phyloP scores from a whole-genome alignment of 352 stramenopile genomes.

The Globisporangium alternatum region DNA sequence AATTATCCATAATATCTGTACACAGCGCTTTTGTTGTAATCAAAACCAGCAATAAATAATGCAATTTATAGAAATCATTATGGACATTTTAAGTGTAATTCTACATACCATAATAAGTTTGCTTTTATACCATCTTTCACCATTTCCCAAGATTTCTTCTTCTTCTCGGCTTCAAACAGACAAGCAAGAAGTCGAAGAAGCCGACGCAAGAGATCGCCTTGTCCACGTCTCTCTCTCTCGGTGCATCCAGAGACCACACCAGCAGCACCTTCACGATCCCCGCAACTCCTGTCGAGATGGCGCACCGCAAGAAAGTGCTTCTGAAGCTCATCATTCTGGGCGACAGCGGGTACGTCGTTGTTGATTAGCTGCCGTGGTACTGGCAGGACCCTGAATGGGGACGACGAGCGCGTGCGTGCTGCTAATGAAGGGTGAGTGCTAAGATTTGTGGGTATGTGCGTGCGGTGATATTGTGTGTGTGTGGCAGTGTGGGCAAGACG shows the following conservation, averaged over 20 bases:
- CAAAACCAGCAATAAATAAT: no score
- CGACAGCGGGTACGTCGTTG: conserved; percentile 91
- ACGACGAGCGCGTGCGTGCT: not conserved
- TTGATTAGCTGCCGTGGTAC: not conserved
- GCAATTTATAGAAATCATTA: no score
- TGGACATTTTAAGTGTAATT: no score
- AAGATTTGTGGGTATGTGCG: not conserved
- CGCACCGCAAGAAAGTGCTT: conserved; percentile 94
- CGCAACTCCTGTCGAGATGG: conserved; percentile 32
- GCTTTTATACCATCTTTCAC: no score
- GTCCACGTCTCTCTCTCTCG: conserved; percentile 3
- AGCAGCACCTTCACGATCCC: not conserved
- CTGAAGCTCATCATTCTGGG: conserved; percentile 98
- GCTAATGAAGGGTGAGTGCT: not conserved
- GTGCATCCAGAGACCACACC: not conserved
- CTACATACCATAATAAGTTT: no score
- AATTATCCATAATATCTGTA: no score
- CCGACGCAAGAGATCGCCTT: not conserved
- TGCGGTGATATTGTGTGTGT: not conserved
- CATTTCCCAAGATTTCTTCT: not conserved
- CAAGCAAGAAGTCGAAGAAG: not conserved
- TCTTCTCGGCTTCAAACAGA: not conserved
- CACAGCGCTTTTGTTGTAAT: no score
- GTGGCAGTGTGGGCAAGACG: conserved; percentile 96
- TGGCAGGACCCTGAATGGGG: not conserved